A percentile compares a stretch with the other conserved stretches of the same genome.
phyloP scores from a whole-genome alignment of 805 yeast genomes.

The Candida tibetensis region DNA sequence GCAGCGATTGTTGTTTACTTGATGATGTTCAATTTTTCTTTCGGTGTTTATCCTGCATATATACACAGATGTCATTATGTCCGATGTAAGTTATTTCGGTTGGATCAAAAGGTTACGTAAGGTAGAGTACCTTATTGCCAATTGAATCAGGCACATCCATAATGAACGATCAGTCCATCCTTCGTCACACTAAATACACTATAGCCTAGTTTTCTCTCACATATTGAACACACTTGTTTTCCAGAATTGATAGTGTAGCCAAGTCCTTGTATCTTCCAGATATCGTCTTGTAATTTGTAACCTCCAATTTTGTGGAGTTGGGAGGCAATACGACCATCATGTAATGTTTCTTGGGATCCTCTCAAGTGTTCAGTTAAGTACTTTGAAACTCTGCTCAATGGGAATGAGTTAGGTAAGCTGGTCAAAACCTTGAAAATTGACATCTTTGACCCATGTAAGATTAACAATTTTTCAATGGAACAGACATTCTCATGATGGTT shows the following conservation, averaged over 20 bases:
- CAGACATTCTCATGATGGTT: slow-evolving; percentile 33
- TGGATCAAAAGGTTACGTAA: not conserved
- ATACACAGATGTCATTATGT: too few relatives aligned
- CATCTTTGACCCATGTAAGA: slow-evolving; percentile 48
- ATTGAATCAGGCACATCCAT: slow-evolving; percentile 42
- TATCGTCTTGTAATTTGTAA: slow-evolving; percentile 43
- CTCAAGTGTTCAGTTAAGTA: slow-evolving; percentile 48
- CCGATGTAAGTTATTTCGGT: not conserved
- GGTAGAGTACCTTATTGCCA: not conserved
- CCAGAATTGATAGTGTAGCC: slow-evolving; percentile 38
- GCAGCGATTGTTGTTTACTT: not conserved
- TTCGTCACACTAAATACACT: slow-evolving; percentile 52
- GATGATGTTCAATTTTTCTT: not conserved
- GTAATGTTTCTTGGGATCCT: slow-evolving; percentile 35
- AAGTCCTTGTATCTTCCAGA: slow-evolving; percentile 37
- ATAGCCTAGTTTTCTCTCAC: slow-evolving; percentile 55
- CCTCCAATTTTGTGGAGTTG: slow-evolving; percentile 55
- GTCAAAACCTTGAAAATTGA: slow-evolving; percentile 44
- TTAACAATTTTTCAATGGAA: slow-evolving; percentile 40
- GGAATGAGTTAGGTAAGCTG: slow-evolving; percentile 50
- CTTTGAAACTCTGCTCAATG: slow-evolving; percentile 40
- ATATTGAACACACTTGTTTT: slow-evolving; percentile 51
- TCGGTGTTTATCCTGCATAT: not conserved
- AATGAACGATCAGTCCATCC: slow-evolving; percentile 49
- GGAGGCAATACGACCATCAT: slow-evolving; percentile 40